Percentiles rank a stretch among this genome's conserved stretches.
Evolutionary conservation across 805 yeast species (phyloP).

Genomic region (Cyberlindnera mrakii): DNA sequence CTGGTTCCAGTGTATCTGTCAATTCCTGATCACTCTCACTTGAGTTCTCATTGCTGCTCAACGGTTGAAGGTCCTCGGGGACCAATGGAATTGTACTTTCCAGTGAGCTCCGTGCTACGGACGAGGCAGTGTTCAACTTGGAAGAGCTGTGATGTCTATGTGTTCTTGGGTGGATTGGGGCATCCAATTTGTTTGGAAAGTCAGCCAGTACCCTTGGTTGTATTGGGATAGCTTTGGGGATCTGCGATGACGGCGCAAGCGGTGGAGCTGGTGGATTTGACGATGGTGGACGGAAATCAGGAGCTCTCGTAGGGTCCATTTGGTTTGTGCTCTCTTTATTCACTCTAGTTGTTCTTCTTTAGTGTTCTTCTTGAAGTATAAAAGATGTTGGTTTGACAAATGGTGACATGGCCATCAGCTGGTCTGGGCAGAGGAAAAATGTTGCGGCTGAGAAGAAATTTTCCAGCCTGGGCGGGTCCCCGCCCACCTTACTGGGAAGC

Average conservation of each 20-base stretch:
- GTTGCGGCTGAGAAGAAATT: not conserved
- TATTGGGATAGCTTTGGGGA: constrained; percentile 72
- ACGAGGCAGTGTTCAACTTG: constrained; percentile 5
- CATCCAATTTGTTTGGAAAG: constrained; percentile 62
- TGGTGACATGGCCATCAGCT: constrained; percentile 7
- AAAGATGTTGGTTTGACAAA: not conserved
- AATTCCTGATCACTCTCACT: constrained; percentile 24
- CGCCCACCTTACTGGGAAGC: too few species aligned
- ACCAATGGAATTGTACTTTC: constrained; percentile 41
- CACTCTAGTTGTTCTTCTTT: too few species aligned
- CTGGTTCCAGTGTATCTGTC: constrained; percentile 9
- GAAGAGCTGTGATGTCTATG: constrained; percentile 23
- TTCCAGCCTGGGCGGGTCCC: not conserved
- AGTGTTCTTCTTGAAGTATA: not conserved
- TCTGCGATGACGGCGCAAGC: constrained; percentile 57
- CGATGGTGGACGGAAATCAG: constrained; percentile 83
- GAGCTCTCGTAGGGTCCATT: constrained; percentile 94
- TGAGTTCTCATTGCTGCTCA: constrained; percentile 34
- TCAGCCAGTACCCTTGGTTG: constrained; percentile 77
- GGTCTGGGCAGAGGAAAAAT: not conserved
- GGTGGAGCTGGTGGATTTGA: constrained; percentile 42
- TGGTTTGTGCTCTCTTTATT: too few species aligned
- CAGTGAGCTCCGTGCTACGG: constrained; percentile 10
- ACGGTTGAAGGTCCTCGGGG: constrained; percentile 53
- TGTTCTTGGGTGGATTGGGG: constrained; percentile 50